Conservation (phyloP, 2,329 filamentous ascomycete species). For the Lomentospora prolificans region DNA sequence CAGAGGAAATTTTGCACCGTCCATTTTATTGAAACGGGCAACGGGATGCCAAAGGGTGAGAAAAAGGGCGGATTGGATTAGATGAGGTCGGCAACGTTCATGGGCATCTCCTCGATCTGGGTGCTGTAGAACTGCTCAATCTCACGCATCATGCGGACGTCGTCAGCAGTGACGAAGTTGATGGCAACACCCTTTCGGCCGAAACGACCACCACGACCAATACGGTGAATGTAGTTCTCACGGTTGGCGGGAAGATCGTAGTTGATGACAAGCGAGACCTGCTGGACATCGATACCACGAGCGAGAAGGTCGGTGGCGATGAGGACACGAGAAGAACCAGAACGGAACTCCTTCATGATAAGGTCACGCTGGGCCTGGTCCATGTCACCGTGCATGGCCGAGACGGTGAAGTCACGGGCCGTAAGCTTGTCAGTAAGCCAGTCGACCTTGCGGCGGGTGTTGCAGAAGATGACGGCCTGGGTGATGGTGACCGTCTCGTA, state of each 20-base stretch:
- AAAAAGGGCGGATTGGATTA: conserved; percentile 41
- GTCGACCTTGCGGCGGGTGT: conserved; percentile 99
- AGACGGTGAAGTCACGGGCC: conserved; percentile 97
- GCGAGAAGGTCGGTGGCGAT: conserved; percentile 97
- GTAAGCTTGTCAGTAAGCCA: conserved; percentile 99
- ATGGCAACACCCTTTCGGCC: conserved; percentile 99
- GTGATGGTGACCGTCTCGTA: conserved; percentile 99
- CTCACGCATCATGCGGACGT: conserved; percentile 99
- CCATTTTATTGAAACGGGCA: neutral
- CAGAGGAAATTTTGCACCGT: neutral
- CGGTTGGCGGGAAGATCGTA: conserved; percentile 98
- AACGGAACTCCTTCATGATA: conserved; percentile 99
- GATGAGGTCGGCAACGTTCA: conserved; percentile 75
- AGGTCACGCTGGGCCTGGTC: conserved; percentile 94
- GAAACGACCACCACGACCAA: conserved; percentile 98
- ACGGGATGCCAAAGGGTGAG: conserved; percentile 1
- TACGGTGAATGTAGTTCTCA: conserved; percentile 99
- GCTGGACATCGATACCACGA: conserved; percentile 99
- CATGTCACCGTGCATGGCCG: conserved; percentile 99
- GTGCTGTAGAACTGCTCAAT: conserved; percentile 99
- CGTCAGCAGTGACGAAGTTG: conserved; percentile 99
- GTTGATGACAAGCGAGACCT: conserved; percentile 99
- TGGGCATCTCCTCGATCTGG: conserved; percentile 99
- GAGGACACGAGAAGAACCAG: conserved; percentile 93
- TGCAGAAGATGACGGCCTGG: conserved; percentile 99